Evolutionary conservation across 352 stramenopile species (phyloP).

Genomic region (Peronospora farinosa): DNA sequence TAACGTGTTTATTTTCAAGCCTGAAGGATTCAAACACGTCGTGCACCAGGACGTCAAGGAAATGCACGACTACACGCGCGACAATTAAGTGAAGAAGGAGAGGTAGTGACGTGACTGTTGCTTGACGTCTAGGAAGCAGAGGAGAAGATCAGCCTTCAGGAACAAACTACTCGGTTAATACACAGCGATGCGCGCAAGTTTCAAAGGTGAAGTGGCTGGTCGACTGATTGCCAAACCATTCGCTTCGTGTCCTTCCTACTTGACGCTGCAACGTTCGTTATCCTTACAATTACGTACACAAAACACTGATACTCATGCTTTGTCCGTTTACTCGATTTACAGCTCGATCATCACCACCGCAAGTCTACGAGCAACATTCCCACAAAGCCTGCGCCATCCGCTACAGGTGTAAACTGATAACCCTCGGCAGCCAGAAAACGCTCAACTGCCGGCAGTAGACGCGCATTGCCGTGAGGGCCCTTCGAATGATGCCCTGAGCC

Average conservation of each 20-base stretch:
- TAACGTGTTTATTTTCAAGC: constrained; percentile 96
- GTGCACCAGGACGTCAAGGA: constrained; percentile 97
- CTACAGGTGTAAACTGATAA: constrained; percentile 66
- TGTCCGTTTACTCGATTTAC: constrained; percentile 22
- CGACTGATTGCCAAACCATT: background rate
- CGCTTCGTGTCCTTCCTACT: background rate
- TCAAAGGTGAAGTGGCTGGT: background rate
- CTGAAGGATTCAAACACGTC: constrained; percentile 95
- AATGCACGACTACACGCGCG: constrained; percentile 90
- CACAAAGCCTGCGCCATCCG: constrained; percentile 67
- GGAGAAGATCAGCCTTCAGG: background rate
- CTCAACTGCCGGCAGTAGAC: constrained; percentile 69
- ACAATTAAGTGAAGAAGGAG: constrained; percentile 30
- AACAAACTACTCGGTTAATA: constrained; percentile 2
- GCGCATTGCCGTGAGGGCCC: constrained; percentile 51
- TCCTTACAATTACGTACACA: constrained; percentile 8
- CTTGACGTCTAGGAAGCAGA: constrained; percentile 2
- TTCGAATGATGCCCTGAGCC: constrained; percentile 82
- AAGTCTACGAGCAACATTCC: constrained; percentile 83
- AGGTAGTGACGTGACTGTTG: background rate
- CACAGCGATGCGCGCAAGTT: constrained; percentile 2
- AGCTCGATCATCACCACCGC: constrained; percentile 49
- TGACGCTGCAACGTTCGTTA: constrained; percentile 2
- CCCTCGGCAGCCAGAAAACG: constrained; percentile 70
- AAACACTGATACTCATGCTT: constrained; percentile 22